Conservation (phyloP, 2,329 filamentous ascomycete genomes). For the Neofusicoccum umdonicola region DNA sequence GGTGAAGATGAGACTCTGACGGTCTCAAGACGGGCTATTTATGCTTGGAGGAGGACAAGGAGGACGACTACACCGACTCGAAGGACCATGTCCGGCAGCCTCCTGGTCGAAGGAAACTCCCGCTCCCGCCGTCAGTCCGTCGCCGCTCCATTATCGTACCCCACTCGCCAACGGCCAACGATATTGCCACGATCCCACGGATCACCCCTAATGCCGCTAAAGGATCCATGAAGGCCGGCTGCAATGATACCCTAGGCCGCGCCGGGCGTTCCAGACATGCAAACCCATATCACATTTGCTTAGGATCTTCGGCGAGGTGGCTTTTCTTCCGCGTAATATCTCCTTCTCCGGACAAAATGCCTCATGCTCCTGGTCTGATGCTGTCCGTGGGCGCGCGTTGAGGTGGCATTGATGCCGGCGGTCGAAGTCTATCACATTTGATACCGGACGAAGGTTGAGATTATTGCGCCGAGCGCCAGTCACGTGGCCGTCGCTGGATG, state of each 20-base stretch:
- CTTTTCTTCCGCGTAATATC: conserved; percentile 45
- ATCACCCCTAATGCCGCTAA: conserved; percentile 44
- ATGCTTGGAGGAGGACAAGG: conserved; percentile 32
- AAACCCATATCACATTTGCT: conserved; percentile 43
- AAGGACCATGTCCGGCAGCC: conserved; percentile 29
- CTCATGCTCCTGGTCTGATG: conserved; percentile 37
- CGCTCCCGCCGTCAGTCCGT: conserved; percentile 37
- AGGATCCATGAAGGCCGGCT: conserved; percentile 40
- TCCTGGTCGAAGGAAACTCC: conserved; percentile 33
- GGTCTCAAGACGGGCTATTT: conserved; percentile 35
- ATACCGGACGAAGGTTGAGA: conserved; percentile 33
- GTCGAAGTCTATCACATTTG: conserved; percentile 33
- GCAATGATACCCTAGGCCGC: conserved; percentile 46
- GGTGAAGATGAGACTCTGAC: conserved; percentile 16
- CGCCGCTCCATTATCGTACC: conserved; percentile 40
- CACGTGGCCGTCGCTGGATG: conserved; percentile 37
- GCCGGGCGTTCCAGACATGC: conserved; percentile 42
- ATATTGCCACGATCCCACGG: conserved; percentile 44
- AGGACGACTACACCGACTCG: conserved; percentile 26
- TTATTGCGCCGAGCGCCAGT: conserved; percentile 34
- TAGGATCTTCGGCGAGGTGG: conserved; percentile 44
- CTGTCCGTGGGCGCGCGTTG: conserved; percentile 31
- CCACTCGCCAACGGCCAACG: conserved; percentile 44
- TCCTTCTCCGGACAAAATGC: conserved; percentile 38
- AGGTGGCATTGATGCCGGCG: conserved; percentile 25